phyloP scores from a whole-genome alignment of 176 grass and related monocot species.

The Neostapfia colusana region DNA sequence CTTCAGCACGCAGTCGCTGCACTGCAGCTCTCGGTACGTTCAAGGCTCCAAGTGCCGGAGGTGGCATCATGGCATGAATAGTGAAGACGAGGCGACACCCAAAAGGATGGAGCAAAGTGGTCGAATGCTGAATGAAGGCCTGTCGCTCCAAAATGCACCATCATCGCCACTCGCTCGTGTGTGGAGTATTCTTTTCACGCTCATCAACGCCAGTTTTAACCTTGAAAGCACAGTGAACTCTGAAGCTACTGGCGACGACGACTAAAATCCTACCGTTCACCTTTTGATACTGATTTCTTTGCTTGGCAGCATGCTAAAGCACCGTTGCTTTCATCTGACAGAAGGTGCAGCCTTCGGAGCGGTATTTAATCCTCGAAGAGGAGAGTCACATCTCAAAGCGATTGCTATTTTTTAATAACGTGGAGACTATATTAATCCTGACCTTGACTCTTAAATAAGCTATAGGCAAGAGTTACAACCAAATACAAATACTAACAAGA shows the following conservation, averaged over 20 bases:
- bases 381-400: background rate
- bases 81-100: background rate
- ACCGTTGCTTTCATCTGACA: conserved; percentile 44
- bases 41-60: conserved; percentile 24
- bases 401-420: too few species aligned
- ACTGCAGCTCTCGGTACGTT: conserved; percentile 8
- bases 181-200: conserved; percentile 35
- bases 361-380: background rate
- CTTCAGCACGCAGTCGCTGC: background rate
- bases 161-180: conserved; percentile 29
- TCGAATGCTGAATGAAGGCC: conserved; percentile 24
- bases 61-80: conserved; percentile 9
- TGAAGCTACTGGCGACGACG: background rate
- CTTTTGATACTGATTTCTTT: conserved; percentile 30
- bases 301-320: conserved; percentile 50
- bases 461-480: too few species aligned
- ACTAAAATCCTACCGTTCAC: background rate
- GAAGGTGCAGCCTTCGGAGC: conserved; percentile 23
- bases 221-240: background rate
- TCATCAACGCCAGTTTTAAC: conserved; percentile 17
- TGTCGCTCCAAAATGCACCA: conserved; percentile 39
- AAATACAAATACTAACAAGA: too few species aligned
- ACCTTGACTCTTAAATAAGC: too few species aligned
- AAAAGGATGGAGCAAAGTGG: conserved; percentile 40
- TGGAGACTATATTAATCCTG: too few species aligned